Conservation (phyloP, 2,329 filamentous ascomycete genomes). For the Curvularia spicifera region DNA sequence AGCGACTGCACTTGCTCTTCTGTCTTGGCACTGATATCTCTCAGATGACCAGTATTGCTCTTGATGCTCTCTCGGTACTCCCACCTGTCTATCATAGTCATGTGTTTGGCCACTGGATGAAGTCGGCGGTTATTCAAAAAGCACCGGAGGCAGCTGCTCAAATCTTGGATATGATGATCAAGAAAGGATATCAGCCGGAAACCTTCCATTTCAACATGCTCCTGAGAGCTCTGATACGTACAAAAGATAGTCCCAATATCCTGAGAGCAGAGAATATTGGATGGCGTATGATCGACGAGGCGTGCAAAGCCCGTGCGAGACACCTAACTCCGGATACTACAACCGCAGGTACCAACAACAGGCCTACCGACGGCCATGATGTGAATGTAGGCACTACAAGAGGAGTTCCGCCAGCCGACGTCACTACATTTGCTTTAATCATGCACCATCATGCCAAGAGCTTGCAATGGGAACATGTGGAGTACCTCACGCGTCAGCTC, state of each 20-base stretch:
- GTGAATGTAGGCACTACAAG: slow-evolving; percentile 7
- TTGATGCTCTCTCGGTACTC: slow-evolving; percentile 57
- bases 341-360: slow-evolving; percentile 9
- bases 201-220: slow-evolving; percentile 82
- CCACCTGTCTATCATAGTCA: slow-evolving; percentile 71
- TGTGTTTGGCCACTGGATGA: slow-evolving; percentile 88
- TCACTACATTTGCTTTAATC: slow-evolving; percentile 41
- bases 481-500: slow-evolving; percentile 41
- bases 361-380: not conserved
- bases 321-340: not conserved
- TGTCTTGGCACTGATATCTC: slow-evolving; percentile 38
- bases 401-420: slow-evolving; percentile 36
- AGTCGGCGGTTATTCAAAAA: slow-evolving; percentile 74
- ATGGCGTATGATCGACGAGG: slow-evolving; percentile 45
- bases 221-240: slow-evolving; percentile 76
- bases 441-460: slow-evolving; percentile 40
- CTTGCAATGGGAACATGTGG: slow-evolving; percentile 44
- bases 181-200: slow-evolving; percentile 70
- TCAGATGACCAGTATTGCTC: slow-evolving; percentile 38
- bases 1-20: slow-evolving; percentile 37
- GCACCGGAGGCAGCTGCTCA: slow-evolving; percentile 68
- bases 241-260: slow-evolving; percentile 24
- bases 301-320: slow-evolving; percentile 11
- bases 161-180: slow-evolving; percentile 78
- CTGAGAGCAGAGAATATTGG: slow-evolving; percentile 46